Evolutionary conservation across 1,139 yeast genomes (phyloP).

Genomic region (Geotrichum restrictum): DNA sequence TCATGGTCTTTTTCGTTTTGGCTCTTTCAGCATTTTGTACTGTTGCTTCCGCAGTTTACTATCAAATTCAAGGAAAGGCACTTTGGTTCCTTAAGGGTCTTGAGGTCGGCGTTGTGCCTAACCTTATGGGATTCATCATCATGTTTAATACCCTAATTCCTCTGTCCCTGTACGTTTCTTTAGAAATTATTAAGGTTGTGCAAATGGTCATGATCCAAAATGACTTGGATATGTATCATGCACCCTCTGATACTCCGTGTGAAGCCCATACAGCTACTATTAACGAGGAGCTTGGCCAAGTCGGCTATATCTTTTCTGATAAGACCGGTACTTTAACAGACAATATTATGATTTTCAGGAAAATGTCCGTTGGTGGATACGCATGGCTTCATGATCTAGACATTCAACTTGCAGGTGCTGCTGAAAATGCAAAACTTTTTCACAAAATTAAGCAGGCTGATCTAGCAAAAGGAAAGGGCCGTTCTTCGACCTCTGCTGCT

Average conservation of each 20-base stretch:
- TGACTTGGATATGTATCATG: conserved; percentile 94
- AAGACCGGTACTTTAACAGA: conserved; percentile 97
- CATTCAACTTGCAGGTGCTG: conserved; percentile 37
- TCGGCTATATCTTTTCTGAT: conserved; percentile 88
- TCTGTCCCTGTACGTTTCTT: conserved; percentile 86
- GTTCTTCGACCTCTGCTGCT: conserved; percentile 9
- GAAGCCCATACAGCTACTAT: conserved; percentile 94
- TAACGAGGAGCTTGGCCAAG: conserved; percentile 95
- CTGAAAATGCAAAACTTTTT: conserved; percentile 21
- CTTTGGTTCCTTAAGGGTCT: conserved; percentile 70
- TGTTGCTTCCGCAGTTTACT: conserved; percentile 65
- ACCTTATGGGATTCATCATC: conserved; percentile 91
- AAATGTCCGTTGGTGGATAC: conserved; percentile 78
- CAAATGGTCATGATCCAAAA: conserved; percentile 77
- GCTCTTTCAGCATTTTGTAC: conserved; percentile 73
- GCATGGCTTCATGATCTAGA: conserved; percentile 86
- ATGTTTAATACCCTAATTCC: conserved; percentile 97
- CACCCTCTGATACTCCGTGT: conserved; percentile 80
- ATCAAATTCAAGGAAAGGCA: conserved; percentile 41
- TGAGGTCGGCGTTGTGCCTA: conserved; percentile 86
- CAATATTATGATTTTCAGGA: conserved; percentile 80
- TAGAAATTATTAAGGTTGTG: conserved; percentile 89
- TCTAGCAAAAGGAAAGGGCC: conserved; percentile 11
- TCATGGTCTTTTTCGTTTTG: conserved; percentile 82
- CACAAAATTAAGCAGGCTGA: conserved; percentile 20